Base-by-base conservation (phyloP, 441 rosid genomes). In the Macaranga tanarius region DNA sequence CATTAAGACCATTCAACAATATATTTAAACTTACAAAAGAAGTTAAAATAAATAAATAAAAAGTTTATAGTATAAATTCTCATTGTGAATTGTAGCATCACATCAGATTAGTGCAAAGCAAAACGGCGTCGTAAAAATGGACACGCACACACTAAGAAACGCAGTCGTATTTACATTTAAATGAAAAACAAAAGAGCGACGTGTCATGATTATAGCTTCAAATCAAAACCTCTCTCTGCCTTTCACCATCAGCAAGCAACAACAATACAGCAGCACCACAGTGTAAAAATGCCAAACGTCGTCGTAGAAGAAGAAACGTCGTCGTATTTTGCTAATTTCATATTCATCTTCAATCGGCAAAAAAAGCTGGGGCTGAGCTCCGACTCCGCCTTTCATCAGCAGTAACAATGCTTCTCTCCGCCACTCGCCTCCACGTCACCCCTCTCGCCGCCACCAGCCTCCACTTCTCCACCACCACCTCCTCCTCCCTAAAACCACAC, bases 321-420 rank as follows among this genome's bases (percentile, higher is more conserved):
- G 38, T 34, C 38, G 7, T 34, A 34, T 34, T 34, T 34, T 34
- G 38, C 38, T 34, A 3, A 3, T 34, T 34, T 34, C 38, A 34
- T 5, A 5, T 34, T 5, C 7, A 34, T 34, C 38, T 34, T 34
- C 38, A 34, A 3, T 7, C 0, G 38, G 4, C 38, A 34, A 34
- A 34, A 34, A 34, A 34, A 3, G 38, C 38, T n/a, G 19, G 34
- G 34, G 17, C 3, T 0, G 2, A 26, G 25, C 1, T 15, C 25
- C 20, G 20, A 19, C 19, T 7, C 52, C 0, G 7, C 28, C 13
- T 15, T 10, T 2, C 56, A n/a, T 17, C 73, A 23, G 5, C 73
- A 42, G 5, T 12, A 12, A 66, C 79, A 55, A 92, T 88, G 95
- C 83, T 86, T 80, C 86, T 89, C 86, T 85, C 90, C 69, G 82